Conservation (phyloP, 2,329 filamentous ascomycete genomes). For the Penicillium thymicola region DNA sequence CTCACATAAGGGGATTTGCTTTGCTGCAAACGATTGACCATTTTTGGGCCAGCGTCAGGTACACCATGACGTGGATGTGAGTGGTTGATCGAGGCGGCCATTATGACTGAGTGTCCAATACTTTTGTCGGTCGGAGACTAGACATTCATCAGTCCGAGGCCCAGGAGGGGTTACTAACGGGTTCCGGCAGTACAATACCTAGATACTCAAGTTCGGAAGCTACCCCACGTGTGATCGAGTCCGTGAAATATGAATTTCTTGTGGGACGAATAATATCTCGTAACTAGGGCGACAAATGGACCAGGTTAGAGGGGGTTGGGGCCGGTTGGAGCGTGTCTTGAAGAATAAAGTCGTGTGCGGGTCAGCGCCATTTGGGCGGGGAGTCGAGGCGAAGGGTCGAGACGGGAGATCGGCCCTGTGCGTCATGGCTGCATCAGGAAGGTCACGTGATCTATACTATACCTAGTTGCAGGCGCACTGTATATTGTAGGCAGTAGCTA, state of each 20-base stretch:
- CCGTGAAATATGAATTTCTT: not conserved
- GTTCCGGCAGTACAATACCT: conserved; percentile 13
- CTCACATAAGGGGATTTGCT: conserved; percentile 66
- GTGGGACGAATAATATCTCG: not conserved
- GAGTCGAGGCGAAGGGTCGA: conserved; percentile 14
- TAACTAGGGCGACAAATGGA: not conserved
- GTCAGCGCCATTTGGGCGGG: conserved; percentile 15
- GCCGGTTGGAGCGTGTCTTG: not conserved
- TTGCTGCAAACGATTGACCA: conserved; percentile 57
- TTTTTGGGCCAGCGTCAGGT: conserved; percentile 28
- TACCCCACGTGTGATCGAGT: conserved; percentile 10
- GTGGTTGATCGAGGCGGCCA: conserved; percentile 31
- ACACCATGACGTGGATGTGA: conserved; percentile 25
- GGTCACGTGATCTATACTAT: conserved; percentile 22
- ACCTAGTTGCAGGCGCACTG: not conserved
- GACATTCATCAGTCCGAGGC: conserved; percentile 6
- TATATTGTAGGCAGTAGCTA: not conserved
- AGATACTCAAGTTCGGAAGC: conserved; percentile 11
- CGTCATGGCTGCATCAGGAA: conserved; percentile 31
- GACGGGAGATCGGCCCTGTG: conserved; percentile 33
- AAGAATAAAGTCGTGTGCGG: conserved; percentile 6
- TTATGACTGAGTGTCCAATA: conserved; percentile 7
- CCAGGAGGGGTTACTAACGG: conserved; percentile 16
- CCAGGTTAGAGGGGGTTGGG: not conserved
- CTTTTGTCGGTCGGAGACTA: not conserved